These are phyloP conservation scores for Cochlearia excelsa DNA, from an alignment of 345 rosid species.

Conservation along the genomic window DNA sequence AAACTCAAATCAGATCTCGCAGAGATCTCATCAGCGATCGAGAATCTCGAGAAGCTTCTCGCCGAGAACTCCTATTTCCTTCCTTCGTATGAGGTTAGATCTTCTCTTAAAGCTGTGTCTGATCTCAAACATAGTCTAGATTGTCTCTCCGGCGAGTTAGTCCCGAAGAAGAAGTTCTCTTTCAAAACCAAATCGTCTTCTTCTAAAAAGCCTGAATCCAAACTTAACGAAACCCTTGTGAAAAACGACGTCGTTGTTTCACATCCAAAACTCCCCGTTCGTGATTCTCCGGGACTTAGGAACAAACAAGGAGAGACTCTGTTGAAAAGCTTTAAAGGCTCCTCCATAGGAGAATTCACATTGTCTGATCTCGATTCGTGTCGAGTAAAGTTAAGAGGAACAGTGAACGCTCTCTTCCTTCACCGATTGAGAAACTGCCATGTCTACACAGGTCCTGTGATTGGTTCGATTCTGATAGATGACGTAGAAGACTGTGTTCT, in stretches of 20 bases:
- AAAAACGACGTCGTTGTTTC: conserved; percentile 20
- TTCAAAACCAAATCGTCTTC: conserved; percentile 56
- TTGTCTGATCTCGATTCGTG: conserved; percentile 66
- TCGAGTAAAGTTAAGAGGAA: conserved; percentile 55
- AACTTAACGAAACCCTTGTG: conserved; percentile 24
- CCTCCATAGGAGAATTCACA: conserved; percentile 67
- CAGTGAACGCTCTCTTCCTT: conserved; percentile 54
- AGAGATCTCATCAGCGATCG: conserved; percentile 53
- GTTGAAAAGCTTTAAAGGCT: conserved; percentile 44
- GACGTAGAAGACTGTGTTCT: conserved; percentile 60
- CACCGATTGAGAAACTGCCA: conserved; percentile 53
- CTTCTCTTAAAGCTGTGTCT: conserved; percentile 61
- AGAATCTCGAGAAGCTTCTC: conserved; percentile 66
- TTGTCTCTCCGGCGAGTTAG: conserved; percentile 39
- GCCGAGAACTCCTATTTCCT: conserved; percentile 70
- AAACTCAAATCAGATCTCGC: conserved; percentile 47
- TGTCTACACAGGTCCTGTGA: conserved; percentile 65
- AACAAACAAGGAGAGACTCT: conserved; percentile 46
- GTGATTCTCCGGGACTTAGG: conserved; percentile 66
- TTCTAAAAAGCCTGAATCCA: conserved; percentile 30
- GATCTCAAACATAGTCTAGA: conserved; percentile 69
- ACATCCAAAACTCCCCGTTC: conserved; percentile 29
- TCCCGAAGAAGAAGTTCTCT: conserved; percentile 73
- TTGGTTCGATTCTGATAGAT: conserved; percentile 79
- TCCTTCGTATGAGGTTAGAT: conserved; percentile 77